These are phyloP conservation scores for Darksidea phi DNA, from an alignment of 495 filamentous ascomycete genomes.

Conservation along the genomic window DNA sequence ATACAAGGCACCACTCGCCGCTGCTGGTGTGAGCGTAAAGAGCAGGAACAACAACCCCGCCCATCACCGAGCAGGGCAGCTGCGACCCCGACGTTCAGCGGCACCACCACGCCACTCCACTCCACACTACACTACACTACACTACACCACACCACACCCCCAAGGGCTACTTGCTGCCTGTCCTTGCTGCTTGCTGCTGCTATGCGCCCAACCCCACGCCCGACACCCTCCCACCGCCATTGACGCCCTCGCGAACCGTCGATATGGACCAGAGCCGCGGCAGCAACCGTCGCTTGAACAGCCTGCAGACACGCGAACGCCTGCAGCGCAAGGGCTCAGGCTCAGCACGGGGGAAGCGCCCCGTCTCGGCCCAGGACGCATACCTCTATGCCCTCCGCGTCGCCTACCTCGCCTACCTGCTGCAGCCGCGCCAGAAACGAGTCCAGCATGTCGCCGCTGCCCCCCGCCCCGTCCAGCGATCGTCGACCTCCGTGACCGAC, in stretches of 20 bases:
- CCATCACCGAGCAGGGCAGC: slow-evolving; percentile 11
- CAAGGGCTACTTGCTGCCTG: no score
- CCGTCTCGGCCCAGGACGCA: slow-evolving; percentile 66
- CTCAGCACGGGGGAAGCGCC: slow-evolving; percentile 46
- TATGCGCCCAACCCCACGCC: slow-evolving; percentile 18
- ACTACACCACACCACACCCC: no score
- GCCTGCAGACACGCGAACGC: slow-evolving; percentile 54
- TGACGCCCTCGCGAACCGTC: slow-evolving; percentile 30
- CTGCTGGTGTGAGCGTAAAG: neutral
- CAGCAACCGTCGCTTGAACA: slow-evolving; percentile 47
- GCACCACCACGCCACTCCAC: no score
- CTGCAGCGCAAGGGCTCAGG: slow-evolving; percentile 54
- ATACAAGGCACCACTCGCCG: no score
- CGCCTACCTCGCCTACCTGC: slow-evolving; percentile 88
- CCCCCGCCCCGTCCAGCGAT: slow-evolving; percentile 55
- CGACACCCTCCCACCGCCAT: neutral
- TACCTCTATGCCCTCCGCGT: slow-evolving; percentile 86
- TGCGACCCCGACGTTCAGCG: neutral
- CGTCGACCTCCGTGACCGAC: slow-evolving; percentile 69
- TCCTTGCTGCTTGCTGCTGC: slow-evolving; percentile 1
- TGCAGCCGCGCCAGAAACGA: slow-evolving; percentile 84
- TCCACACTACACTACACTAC: no score
- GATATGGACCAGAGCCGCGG: slow-evolving; percentile 16
- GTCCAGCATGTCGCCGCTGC: slow-evolving; percentile 73
- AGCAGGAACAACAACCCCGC: slow-evolving; percentile 13